phyloP scores from a whole-genome alignment of 2,329 filamentous ascomycete genomes.

The Aureobasidium leucospermi region DNA sequence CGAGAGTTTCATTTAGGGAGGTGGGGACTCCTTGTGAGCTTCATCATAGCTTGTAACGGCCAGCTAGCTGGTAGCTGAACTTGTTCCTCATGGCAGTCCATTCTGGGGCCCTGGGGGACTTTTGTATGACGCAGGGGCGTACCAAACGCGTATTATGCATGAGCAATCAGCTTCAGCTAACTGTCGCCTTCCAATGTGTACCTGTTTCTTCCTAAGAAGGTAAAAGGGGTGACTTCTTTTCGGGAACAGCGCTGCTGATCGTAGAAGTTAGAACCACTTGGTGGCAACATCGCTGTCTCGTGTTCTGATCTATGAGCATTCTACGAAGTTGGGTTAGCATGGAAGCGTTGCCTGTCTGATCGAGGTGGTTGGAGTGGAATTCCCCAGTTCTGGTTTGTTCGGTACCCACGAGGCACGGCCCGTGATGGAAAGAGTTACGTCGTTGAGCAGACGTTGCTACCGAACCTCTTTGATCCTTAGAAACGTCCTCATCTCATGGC shows the following conservation, averaged over 20 bases:
- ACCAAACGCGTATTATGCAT: background rate
- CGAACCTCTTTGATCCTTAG: background rate
- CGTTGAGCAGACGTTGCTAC: background rate
- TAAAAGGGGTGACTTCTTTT: background rate
- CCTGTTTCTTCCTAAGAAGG: background rate
- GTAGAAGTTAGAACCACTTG: background rate
- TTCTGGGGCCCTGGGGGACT: background rate
- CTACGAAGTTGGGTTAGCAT: background rate
- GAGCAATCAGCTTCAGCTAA: background rate
- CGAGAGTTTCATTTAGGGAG: background rate
- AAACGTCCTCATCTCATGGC: background rate
- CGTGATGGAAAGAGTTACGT: background rate
- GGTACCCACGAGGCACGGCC: slow-evolving; percentile 3
- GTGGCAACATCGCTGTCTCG: background rate
- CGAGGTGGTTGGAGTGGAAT: too few species aligned
- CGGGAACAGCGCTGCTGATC: background rate
- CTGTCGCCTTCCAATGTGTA: background rate
- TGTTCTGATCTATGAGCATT: background rate
- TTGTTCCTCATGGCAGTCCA: background rate
- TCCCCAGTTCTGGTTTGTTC: background rate
- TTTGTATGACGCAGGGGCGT: background rate
- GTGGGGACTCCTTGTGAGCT: background rate
- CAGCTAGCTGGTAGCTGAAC: background rate
- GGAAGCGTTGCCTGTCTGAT: background rate
- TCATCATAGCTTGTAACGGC: slow-evolving; percentile 1